These are phyloP conservation scores for Colletotrichum phormii DNA, from an alignment of 2,329 filamentous ascomycete genomes.

Conservation along the genomic window DNA sequence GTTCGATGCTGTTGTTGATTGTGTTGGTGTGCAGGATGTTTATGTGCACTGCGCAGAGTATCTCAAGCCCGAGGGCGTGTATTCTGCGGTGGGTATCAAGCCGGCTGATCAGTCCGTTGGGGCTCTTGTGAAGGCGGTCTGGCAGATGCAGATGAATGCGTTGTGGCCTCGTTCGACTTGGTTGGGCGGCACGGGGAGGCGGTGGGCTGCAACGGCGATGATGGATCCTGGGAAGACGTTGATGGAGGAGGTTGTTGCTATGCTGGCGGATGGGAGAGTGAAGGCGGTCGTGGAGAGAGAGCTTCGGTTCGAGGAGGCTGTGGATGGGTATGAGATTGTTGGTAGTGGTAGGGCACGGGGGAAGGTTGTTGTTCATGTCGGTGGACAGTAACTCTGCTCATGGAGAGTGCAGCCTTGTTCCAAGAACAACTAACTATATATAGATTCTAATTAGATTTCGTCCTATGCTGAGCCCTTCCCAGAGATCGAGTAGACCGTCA, in stretches of 20 bases:
- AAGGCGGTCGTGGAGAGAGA: conserved; percentile 50
- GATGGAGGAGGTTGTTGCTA: conserved; percentile 46
- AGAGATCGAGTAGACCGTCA: not conserved
- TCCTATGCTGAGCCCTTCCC: not conserved
- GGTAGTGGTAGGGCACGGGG: conserved; percentile 49
- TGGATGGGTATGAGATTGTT: conserved; percentile 50
- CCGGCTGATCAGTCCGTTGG: conserved; percentile 47
- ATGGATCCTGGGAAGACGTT: conserved; percentile 48
- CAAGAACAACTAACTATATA: too few species aligned
- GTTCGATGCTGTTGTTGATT: conserved; percentile 62
- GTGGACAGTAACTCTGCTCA: conserved; percentile 23
- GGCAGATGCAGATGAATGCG: conserved; percentile 52
- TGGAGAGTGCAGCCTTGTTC: too few species aligned
- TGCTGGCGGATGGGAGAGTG: conserved; percentile 49
- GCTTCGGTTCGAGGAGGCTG: conserved; percentile 50
- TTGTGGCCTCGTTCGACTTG: conserved; percentile 49
- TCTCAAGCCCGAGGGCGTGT: conserved; percentile 50
- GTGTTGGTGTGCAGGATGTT: conserved; percentile 59
- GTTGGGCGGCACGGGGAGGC: conserved; percentile 52
- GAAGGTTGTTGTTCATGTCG: conserved; percentile 52
- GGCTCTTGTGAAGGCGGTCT: conserved; percentile 45
- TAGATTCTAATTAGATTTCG: not conserved
- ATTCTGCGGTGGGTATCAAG: conserved; percentile 55
- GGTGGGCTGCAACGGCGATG: conserved; percentile 48
- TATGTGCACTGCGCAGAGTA: conserved; percentile 54